Base-by-base conservation (phyloP, 306 rosid genomes). In the Myrica gale region DNA sequence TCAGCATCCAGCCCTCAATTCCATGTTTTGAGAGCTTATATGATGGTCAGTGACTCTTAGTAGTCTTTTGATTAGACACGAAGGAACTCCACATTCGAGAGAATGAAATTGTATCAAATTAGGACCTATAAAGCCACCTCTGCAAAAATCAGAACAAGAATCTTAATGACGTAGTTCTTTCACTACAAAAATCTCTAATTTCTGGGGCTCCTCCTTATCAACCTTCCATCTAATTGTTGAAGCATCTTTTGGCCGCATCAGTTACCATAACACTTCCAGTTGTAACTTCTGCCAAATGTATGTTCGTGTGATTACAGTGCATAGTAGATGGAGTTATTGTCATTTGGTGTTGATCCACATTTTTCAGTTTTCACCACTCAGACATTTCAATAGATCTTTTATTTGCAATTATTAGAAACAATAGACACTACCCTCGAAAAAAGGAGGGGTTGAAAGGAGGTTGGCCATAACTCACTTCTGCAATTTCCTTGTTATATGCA, bases 401-500 rank as follows among this genome's bases (percentile, higher is more conserved):
- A 57, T 57, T 57, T 57, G 63, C 13, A 57, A 19, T 57, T 32
- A 57, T 57, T 57, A 4, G 43, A 61, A 47, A 46, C 41, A 11
- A 53, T 53, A 67, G 41, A 20, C 37, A 58, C 57, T 58, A 44
- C 76, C 47, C 23, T 23, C 7, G 15, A 4, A 51, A 47, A 13
- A 69, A 13, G 19, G 1, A 62, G 7, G 21, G 46, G 57, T 23
- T 47, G 39, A 72, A 48, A 58, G 26, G 68, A 17, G 70, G 53
- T 26, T 47, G 58, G 52, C 71, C 26, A 43, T 19, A 82, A 84
- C 89, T 87, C 77, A 93, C 98, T 89, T 91, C 92, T 68, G 98
- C 97, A 79, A 88, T 82, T 23, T 76, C 82, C 87, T 74, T 88
- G 82, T 91, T 93, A 87, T 83, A 88, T 21, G 88, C 80, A 80